phyloP scores from a whole-genome alignment of 768 basidiomycete species.

The Auriscalpium vulgare region DNA sequence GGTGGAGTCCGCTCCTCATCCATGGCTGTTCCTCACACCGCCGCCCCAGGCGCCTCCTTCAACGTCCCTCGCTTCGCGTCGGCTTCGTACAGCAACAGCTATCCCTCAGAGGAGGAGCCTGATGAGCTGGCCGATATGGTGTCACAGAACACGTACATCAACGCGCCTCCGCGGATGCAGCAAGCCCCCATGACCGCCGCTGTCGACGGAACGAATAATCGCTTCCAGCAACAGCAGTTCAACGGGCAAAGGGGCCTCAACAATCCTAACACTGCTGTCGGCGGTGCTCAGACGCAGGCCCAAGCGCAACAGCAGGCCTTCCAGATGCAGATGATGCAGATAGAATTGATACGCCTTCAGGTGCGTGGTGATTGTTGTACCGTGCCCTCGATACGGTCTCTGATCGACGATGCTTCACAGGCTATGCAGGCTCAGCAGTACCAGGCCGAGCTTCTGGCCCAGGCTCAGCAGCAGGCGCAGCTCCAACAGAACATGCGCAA shows the following conservation, averaged over 20 bases:
- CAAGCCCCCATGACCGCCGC: slow-evolving; percentile 61
- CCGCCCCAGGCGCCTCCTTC: slow-evolving; percentile 56
- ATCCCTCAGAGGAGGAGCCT: slow-evolving; percentile 48
- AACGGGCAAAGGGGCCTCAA: slow-evolving; percentile 37
- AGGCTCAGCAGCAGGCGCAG: slow-evolving; percentile 34
- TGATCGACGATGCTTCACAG: slow-evolving; percentile 26
- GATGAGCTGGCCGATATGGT: slow-evolving; percentile 56
- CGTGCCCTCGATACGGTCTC: neutral
- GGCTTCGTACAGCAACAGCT: slow-evolving; percentile 32
- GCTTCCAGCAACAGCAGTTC: slow-evolving; percentile 63
- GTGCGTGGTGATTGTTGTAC: slow-evolving; percentile 28
- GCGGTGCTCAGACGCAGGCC: slow-evolving; percentile 32
- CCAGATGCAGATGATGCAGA: slow-evolving; percentile 81
- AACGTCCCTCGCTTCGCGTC: slow-evolving; percentile 48
- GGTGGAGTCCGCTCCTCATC: slow-evolving; percentile 80
- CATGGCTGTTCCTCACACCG: slow-evolving; percentile 51
- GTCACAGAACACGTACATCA: slow-evolving; percentile 44
- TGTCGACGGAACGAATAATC: slow-evolving; percentile 58
- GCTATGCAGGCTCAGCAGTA: slow-evolving; percentile 68
- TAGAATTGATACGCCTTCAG: slow-evolving; percentile 78
- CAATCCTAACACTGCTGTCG: slow-evolving; percentile 34
- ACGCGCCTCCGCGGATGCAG: slow-evolving; percentile 28
- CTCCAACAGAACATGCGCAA: slow-evolving; percentile 40
- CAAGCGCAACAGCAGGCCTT: slow-evolving; percentile 56
- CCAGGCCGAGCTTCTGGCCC: slow-evolving; percentile 63